A percentile compares a stretch with the other conserved stretches of the same genome.
phyloP scores from a whole-genome alignment of 164 flowering plant genomes.

The Macadamia integrifolia region DNA sequence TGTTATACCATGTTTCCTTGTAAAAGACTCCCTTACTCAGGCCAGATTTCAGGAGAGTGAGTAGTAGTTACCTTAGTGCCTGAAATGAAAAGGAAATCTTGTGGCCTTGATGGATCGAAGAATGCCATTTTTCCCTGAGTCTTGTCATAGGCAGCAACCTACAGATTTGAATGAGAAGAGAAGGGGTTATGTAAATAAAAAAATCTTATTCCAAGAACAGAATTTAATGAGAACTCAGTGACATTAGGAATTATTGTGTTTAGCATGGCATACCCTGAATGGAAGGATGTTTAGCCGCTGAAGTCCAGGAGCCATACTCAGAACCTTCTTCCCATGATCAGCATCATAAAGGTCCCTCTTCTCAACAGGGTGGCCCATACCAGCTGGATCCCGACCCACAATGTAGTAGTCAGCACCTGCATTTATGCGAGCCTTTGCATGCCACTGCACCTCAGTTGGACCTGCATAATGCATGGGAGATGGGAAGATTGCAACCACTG shows the following conservation, averaged over 20 bases:
- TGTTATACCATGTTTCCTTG: no score
- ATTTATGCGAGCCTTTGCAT: slow-evolving; percentile 94
- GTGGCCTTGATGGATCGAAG: slow-evolving; percentile 88
- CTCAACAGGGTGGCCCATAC: slow-evolving; percentile 93
- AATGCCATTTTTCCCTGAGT: slow-evolving; percentile 85
- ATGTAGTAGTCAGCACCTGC: slow-evolving; percentile 99
- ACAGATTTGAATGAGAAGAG: slow-evolving; percentile 13
- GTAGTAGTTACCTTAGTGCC: slow-evolving; percentile 79
- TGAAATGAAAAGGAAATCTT: slow-evolving; percentile 90
- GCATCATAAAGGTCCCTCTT: slow-evolving; percentile 92
- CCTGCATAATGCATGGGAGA: slow-evolving; percentile 99
- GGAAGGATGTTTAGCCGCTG: slow-evolving; percentile 90
- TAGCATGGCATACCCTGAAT: slow-evolving; percentile 51
- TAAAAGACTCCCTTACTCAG: no score
- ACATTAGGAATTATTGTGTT: not conserved
- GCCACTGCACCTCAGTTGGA: slow-evolving; percentile 99
- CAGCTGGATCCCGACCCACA: slow-evolving; percentile 98
- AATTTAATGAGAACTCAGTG: not conserved
- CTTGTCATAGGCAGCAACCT: slow-evolving; percentile 98
- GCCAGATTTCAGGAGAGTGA: no score
- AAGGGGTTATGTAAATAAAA: not conserved
- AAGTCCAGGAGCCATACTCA: slow-evolving; percentile 98
- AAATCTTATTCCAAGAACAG: not conserved
- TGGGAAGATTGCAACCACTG: slow-evolving; percentile 90
- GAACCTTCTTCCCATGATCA: slow-evolving; percentile 92